Evolutionary conservation across 139 green algal genomes (phyloP).

Genomic region (Coccomyxa sp.): DNA sequence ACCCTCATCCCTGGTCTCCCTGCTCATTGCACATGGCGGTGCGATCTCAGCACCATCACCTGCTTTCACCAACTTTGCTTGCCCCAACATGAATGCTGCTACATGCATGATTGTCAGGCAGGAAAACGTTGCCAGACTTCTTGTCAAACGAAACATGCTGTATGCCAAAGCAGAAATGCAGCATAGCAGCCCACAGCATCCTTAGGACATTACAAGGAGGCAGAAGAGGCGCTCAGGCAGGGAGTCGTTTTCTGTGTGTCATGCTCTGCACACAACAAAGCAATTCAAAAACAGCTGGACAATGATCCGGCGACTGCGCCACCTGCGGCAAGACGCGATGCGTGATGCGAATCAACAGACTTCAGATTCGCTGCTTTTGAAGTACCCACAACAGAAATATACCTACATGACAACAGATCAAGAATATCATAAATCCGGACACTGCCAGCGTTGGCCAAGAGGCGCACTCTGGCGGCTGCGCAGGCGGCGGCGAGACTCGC

Average conservation of each 20-base stretch:
- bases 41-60: not conserved
- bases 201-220: no score
- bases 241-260: no score
- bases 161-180: not conserved
- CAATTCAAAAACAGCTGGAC: no score
- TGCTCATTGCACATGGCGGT: not conserved
- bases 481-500: not conserved
- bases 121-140: not conserved
- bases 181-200: no score
- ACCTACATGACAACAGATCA: no score
- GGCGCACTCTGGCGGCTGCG: not conserved
- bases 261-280: no score
- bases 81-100: not conserved
- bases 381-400: not conserved
- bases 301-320: not conserved
- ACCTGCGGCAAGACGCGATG: not conserved
- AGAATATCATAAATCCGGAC: no score
- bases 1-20: not conserved
- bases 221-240: no score
- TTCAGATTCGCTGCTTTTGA: not conserved
- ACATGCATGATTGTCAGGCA: not conserved
- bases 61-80: not conserved
- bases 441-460: not conserved
- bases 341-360: not conserved
- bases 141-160: not conserved